These are phyloP conservation scores for Umbilicus rupestris DNA, from an alignment of 164 flowering plant species.

Conservation along the genomic window DNA sequence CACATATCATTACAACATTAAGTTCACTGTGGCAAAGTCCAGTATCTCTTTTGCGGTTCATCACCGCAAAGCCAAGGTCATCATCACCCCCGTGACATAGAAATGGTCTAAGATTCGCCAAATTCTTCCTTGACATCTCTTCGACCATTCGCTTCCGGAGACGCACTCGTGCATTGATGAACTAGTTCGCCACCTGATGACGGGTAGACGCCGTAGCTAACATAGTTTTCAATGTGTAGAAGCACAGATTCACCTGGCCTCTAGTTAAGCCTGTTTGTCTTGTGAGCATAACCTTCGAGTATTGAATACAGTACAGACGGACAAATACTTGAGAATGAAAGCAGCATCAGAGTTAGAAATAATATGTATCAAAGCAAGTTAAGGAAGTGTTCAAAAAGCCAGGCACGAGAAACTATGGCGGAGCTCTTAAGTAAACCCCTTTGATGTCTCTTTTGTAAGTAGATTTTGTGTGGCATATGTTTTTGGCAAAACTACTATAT, in stretches of 20 bases:
- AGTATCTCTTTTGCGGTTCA: constrained; percentile 10
- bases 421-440: constrained; percentile 86
- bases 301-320: no score
- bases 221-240: not conserved
- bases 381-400: constrained; percentile 95
- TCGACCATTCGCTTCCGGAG: constrained; percentile 60
- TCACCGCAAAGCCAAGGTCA: not conserved
- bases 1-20: no score
- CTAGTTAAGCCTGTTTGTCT: constrained; percentile 33
- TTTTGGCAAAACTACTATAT: no score
- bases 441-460: no score
- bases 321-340: not conserved
- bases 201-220: no score
- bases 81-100: constrained; percentile 11
- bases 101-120: constrained; percentile 23
- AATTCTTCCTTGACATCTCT: constrained; percentile 51
- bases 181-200: constrained; percentile 48
- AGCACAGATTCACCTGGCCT: constrained; percentile 23
- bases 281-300: constrained; percentile 28
- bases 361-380: not conserved
- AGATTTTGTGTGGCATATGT: no score
- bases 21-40: constrained; percentile 4
- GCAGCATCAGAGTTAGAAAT: not conserved
- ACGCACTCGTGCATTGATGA: constrained; percentile 50
- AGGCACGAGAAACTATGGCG: constrained; percentile 80